Base-by-base conservation (phyloP, 768 basidiomycete genomes). In the Paxillus ammoniavirescens region DNA sequence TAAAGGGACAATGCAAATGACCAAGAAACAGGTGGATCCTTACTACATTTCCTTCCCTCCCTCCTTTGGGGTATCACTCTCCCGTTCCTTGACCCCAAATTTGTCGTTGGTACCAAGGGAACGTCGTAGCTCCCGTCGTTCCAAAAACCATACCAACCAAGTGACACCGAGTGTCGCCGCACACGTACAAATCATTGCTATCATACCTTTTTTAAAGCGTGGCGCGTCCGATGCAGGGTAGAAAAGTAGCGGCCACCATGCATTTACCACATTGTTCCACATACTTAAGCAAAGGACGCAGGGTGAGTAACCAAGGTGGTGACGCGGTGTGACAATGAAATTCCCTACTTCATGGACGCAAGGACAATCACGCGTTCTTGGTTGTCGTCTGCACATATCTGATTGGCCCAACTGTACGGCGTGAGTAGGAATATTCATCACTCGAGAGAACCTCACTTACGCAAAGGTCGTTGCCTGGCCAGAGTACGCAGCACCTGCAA, bases 391-490 rank as follows among this genome's bases (percentile, higher is more conserved):
- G 82, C 78, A 53, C 84, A 85, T 47, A 87, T 79, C 63, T 87
- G 84, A 65, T 91, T 91, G n/a, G 87, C 86, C 89, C 89, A 89
- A 13, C 82, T 84, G 58, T 17, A 50, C 21, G 55, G 18, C 36
- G 23, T 55, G 43, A 56, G 55, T 44, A 35, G 9, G 36, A 47
- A n/a, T 9, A 21, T 15, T 3, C 30, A 31, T 33, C 23, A 45
- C 18, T 14, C 37, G 31, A 30, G 35, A 42, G 10, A 14, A 14
- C 45, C 33, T 30, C 17, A 73, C 81, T 49, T 57, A 84, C 79
- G 84, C 83, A 61, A 90, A 89, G 23, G 87, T 91, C 15, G 81
- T 82, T 6, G 87, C 89, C 64, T 90, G 89, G 9, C 88, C 87
- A 0, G 86, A 78, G 62, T 85, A 91, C 6, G 85, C 82, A 14